phyloP scores from a whole-genome alignment of 176 grass and related monocot genomes.

The Hyparrhenia diplandra region DNA sequence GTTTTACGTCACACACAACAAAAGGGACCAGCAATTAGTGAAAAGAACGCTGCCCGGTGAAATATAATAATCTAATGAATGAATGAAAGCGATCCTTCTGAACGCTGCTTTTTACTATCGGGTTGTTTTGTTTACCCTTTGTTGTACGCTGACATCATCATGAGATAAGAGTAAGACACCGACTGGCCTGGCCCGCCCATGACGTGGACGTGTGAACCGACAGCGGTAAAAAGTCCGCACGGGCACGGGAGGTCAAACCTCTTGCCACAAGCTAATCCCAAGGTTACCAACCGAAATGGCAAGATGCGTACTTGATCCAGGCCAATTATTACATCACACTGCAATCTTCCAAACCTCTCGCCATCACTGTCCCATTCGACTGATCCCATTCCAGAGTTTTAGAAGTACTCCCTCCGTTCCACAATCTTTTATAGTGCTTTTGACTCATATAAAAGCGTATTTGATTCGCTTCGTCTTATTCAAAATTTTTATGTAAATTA shows the following conservation, averaged over 20 bases:
- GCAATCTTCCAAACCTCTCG: conserved; percentile 16
- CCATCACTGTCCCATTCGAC: conserved; percentile 4
- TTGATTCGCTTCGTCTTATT: too few relatives aligned
- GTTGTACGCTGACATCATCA: background rate
- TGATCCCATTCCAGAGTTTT: background rate
- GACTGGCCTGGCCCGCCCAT: background rate
- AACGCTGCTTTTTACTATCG: background rate
- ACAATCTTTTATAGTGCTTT: too few relatives aligned
- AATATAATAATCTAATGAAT: background rate
- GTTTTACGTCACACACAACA: background rate
- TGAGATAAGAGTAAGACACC: conserved; percentile 16
- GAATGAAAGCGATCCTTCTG: background rate
- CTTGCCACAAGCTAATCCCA: background rate
- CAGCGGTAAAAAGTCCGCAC: background rate
- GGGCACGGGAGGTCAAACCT: conserved; percentile 3
- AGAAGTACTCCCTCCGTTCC: too few relatives aligned
- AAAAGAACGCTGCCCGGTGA: background rate
- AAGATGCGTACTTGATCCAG: background rate
- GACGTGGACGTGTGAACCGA: conserved; percentile 28
- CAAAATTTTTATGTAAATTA: too few relatives aligned
- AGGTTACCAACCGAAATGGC: conserved; percentile 15
- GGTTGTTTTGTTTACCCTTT: background rate
- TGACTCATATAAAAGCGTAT: too few relatives aligned
- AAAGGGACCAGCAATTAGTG: background rate
- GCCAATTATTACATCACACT: conserved; percentile 20